Conservation (phyloP, 192 early-diverging fungal species). For the Coemansia sp. region DNA sequence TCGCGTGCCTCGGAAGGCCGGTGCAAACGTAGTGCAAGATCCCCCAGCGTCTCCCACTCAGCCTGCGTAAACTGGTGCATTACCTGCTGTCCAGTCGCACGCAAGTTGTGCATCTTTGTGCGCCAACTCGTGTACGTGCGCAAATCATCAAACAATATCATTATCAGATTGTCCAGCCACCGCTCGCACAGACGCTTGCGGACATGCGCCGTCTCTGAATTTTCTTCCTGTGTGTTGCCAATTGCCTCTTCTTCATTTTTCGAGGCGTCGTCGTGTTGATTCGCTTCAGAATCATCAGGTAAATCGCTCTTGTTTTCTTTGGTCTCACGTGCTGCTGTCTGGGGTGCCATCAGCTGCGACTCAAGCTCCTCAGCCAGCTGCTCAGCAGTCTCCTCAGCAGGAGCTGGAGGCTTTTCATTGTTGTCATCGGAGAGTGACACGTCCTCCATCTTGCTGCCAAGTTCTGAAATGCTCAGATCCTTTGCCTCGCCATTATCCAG, state of each 20-base stretch:
- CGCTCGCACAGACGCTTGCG: slow-evolving; percentile 97
- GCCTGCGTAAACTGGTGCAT: slow-evolving; percentile 90
- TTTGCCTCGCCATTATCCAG: slow-evolving; percentile 10
- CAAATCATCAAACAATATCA: slow-evolving; percentile 97
- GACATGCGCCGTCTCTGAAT: slow-evolving; percentile 8
- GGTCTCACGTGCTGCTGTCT: slow-evolving; percentile 23
- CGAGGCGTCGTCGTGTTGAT: background rate
- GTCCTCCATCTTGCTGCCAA: slow-evolving; percentile 55
- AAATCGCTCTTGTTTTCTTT: slow-evolving; percentile 1
- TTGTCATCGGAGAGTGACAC: slow-evolving; percentile 46
- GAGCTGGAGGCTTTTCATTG: slow-evolving; percentile 4
- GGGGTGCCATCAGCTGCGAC: slow-evolving; percentile 28
- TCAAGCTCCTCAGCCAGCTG: slow-evolving; percentile 25
- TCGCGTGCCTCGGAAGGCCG: slow-evolving; percentile 90
- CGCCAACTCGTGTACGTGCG: slow-evolving; percentile 92
- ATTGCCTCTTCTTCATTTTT: background rate
- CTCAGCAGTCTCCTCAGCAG: slow-evolving; percentile 4
- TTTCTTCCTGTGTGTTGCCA: background rate
- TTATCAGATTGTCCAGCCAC: slow-evolving; percentile 99
- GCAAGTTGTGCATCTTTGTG: slow-evolving; percentile 69
- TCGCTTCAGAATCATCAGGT: background rate
- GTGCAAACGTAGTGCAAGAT: slow-evolving; percentile 82
- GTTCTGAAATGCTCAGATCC: slow-evolving; percentile 27
- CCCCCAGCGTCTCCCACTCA: slow-evolving; percentile 98
- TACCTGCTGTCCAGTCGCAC: slow-evolving; percentile 59